Evolutionary conservation across 257 asterid species (phyloP).

Genomic region (Misopates orontium): DNA sequence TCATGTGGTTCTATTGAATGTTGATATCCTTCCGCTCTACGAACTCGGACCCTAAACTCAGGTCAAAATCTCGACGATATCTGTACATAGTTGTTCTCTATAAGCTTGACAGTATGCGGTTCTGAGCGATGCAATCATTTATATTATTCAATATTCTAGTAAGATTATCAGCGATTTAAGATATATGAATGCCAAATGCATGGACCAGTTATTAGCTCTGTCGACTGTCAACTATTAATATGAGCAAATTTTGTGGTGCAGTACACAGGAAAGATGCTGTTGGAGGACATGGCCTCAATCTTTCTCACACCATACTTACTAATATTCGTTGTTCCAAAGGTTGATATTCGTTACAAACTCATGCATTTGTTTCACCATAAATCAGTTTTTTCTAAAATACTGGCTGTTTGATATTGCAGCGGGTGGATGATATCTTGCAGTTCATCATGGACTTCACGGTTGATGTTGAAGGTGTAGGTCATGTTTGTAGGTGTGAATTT

Average conservation of each 20-base stretch:
- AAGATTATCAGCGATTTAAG: background rate
- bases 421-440: conserved; percentile 71
- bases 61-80: conserved; percentile 5
- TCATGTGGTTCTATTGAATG: background rate
- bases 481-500: conserved; percentile 73
- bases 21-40: no score
- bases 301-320: conserved; percentile 89
- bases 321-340: conserved; percentile 87
- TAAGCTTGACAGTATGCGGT: background rate
- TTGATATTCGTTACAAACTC: conserved; percentile 27
- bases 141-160: background rate
- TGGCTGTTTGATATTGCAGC: conserved; percentile 46
- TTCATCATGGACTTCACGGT: conserved; percentile 84
- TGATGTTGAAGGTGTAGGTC: conserved; percentile 89
- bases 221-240: conserved; percentile 9
- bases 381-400: conserved; percentile 19
- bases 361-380: background rate
- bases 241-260: conserved; percentile 38
- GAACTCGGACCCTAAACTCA: background rate
- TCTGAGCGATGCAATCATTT: background rate
- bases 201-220: background rate
- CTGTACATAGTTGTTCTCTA: background rate
- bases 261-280: conserved; percentile 94
- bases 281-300: conserved; percentile 98
- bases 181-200: background rate